Percentiles rank a stretch among this genome's conserved stretches.
phyloP scores from a whole-genome alignment of 2,329 filamentous ascomycete genomes.

The Aspergillus latus region DNA sequence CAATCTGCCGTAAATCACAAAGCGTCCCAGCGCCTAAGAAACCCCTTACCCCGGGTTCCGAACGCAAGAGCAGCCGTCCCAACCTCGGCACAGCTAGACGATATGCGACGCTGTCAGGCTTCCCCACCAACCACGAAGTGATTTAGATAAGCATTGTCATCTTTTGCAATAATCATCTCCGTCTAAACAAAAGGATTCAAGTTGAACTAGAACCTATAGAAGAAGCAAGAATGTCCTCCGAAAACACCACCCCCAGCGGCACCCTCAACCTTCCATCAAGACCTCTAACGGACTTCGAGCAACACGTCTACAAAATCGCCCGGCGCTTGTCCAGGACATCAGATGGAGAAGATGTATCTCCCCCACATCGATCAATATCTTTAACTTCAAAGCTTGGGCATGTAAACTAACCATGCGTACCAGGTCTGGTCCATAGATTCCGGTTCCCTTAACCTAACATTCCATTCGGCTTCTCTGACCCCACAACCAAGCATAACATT shows the following conservation, averaged over 20 bases:
- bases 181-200: no score
- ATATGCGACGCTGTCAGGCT: no score
- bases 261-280: not conserved
- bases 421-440: conserved; percentile 4
- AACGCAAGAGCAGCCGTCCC: no score
- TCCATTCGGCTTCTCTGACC: not conserved
- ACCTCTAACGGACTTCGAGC: conserved; percentile 3
- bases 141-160: no score
- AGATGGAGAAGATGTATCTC: not conserved
- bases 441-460: conserved; percentile 1
- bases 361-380: not conserved
- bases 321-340: not conserved
- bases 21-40: no score
- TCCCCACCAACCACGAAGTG: no score
- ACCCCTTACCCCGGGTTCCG: no score
- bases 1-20: no score
- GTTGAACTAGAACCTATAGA: not conserved
- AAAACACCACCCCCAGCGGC: not conserved
- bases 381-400: not conserved
- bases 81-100: no score
- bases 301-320: not conserved
- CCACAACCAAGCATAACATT: conserved; percentile 38
- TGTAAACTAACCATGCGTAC: not conserved
- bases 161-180: no score
- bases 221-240: not conserved